phyloP scores from a whole-genome alignment of 192 early-diverging fungal species.

The Cetraspora pellucida region DNA sequence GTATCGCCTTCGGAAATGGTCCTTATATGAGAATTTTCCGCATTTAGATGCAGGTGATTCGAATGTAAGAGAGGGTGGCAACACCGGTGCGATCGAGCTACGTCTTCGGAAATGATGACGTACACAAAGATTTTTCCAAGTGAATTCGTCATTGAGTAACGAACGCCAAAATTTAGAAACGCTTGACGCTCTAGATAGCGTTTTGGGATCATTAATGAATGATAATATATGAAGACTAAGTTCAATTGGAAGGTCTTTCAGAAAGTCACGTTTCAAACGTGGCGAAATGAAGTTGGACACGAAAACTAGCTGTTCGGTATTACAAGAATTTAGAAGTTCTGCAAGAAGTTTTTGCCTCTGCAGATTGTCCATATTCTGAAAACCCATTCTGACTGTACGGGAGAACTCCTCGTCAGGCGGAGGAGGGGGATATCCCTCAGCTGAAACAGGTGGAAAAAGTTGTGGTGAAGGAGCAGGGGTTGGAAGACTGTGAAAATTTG shows the following conservation, averaged over 20 bases:
- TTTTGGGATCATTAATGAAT: constrained; percentile 79
- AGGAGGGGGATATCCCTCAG: neutral
- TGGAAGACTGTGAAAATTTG: constrained; percentile 28
- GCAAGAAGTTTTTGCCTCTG: constrained; percentile 40
- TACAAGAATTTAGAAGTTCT: constrained; percentile 53
- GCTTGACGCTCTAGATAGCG: constrained; percentile 71
- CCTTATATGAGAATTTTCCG: constrained; percentile 50
- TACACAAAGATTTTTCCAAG: constrained; percentile 48
- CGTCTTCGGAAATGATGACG: constrained; percentile 43
- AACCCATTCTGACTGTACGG: constrained; percentile 32
- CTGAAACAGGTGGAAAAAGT: constrained; percentile 8
- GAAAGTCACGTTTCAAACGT: constrained; percentile 86
- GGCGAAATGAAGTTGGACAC: constrained; percentile 56
- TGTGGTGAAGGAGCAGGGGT: constrained; percentile 33
- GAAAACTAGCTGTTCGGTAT: constrained; percentile 53
- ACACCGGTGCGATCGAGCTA: constrained; percentile 18
- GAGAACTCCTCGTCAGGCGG: constrained; percentile 16
- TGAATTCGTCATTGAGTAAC: constrained; percentile 53
- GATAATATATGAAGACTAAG: constrained; percentile 79
- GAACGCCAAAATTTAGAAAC: constrained; percentile 69
- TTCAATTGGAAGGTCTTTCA: constrained; percentile 77
- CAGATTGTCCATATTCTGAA: constrained; percentile 33
- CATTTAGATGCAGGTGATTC: constrained; percentile 38
- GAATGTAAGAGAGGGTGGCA: constrained; percentile 33
- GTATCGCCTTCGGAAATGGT: constrained; percentile 56